These are phyloP conservation scores for Paecilomyces niveus DNA, from an alignment of 2,329 filamentous ascomycete species.

Conservation along the genomic window DNA sequence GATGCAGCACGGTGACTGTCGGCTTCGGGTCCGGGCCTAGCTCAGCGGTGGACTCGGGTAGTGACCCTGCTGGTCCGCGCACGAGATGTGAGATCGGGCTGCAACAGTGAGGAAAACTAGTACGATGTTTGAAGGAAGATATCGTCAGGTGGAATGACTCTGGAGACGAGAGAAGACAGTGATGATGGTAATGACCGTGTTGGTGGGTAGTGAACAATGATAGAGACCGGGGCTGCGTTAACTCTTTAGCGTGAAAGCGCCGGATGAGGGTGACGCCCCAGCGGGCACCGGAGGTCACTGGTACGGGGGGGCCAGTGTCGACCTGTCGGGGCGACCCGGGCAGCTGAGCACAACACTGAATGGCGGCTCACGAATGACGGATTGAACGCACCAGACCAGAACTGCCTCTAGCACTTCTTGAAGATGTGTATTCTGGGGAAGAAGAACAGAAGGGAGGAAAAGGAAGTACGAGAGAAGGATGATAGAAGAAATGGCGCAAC, in stretches of 20 bases:
- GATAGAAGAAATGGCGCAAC: constrained; percentile 10
- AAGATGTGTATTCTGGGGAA: neutral
- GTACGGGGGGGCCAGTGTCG: neutral
- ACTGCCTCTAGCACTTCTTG: no score
- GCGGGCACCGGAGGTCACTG: neutral
- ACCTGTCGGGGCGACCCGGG: neutral
- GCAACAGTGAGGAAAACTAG: neutral
- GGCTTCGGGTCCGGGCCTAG: neutral
- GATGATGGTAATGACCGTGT: neutral
- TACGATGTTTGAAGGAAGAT: neutral
- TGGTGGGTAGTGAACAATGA: neutral
- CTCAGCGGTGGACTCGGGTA: neutral
- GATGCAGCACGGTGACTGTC: neutral
- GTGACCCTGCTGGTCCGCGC: neutral
- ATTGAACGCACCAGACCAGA: neutral
- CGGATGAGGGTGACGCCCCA: neutral
- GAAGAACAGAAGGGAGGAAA: neutral
- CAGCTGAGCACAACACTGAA: neutral
- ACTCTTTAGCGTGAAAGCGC: no score
- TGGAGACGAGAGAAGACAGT: neutral
- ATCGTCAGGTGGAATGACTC: neutral
- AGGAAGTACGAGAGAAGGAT: neutral
- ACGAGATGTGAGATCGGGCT: neutral
- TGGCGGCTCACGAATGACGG: neutral
- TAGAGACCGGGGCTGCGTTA: neutral